Base-by-base conservation (phyloP, 805 yeast species). In the Barnettozyma sucrosica region DNA sequence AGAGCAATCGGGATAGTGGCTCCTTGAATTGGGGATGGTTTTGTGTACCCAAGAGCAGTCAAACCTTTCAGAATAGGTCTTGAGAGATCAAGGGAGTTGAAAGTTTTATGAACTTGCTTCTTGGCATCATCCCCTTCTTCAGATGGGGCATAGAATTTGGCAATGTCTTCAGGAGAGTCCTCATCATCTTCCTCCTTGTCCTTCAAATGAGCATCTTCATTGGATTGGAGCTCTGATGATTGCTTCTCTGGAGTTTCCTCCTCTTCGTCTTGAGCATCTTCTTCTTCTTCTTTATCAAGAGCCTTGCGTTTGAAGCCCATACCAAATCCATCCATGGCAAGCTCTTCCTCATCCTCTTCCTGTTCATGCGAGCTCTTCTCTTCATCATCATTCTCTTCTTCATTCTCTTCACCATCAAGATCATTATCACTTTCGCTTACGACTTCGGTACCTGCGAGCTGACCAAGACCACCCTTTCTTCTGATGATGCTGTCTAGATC, bases 1-100 rank as follows among this genome's bases (percentile, higher is more conserved):
- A 93, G 72, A 1, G 97, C 96, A 48, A 92, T 81, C 13, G 99
- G 99, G 52, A 93, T 90, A 8, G 95, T 80, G 1, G 97, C 86
- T 51, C 90, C 75, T 71, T 93, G 99, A 69, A 93, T 88, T 13
- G 97, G 96, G 0, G 97, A 85, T 7, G 99, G 99, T 43, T 76
- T 78, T n/a, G 80, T 63, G 64, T 90, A 93, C 7, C 95, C 95
- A 34, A 93, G 71, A 28, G 81, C 81, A 13, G 85, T 74, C 46
- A 93, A 69, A 34, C 95, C 96, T 61, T 86, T 86, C 51, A 92
- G 70, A 11, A 92, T 79, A 1, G 99, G 99, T 59, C 99, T 80
- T 2, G 98, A 89, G 24, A 93, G 74, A 41, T 85, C 82, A 47
- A 93, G 69, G 0, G 85, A 72, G 56, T 85, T 85, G 70, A 93